Conservation (phyloP, 345 rosid genomes). For the Ceriops tagal region DNA sequence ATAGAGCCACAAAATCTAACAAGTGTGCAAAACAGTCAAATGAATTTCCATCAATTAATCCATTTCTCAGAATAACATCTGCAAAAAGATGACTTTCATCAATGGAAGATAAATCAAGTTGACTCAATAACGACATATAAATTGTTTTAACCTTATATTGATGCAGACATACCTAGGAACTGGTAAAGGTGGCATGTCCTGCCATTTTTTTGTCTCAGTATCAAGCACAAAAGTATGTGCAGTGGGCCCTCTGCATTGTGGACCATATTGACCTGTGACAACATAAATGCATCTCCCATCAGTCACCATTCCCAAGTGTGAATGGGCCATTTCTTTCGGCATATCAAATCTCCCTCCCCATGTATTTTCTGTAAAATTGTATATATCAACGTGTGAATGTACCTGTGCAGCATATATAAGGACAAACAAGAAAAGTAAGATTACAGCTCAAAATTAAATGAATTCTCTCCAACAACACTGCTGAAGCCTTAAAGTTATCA, state of each 20-base stretch:
- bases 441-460: not conserved
- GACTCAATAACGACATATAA: not conserved
- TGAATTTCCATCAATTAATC: too few species aligned
- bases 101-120: not conserved
- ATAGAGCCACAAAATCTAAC: too few species aligned
- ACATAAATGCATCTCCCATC: slow-evolving; percentile 85
- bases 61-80: too few species aligned
- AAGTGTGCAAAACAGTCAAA: too few species aligned
- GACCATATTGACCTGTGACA: slow-evolving; percentile 89
- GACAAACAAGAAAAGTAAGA: not conserved
- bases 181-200: slow-evolving; percentile 63
- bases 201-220: slow-evolving; percentile 80
- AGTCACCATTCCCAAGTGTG: slow-evolving; percentile 96
- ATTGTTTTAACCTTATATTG: not conserved
- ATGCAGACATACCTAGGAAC: slow-evolving; percentile 66
- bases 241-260: slow-evolving; percentile 92
- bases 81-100: not conserved
- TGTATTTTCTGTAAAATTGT: slow-evolving; percentile 68
- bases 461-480: too few species aligned
- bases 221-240: slow-evolving; percentile 78
- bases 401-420: slow-evolving; percentile 42
- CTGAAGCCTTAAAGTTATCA: too few species aligned
- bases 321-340: slow-evolving; percentile 99
- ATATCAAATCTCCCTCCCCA: slow-evolving; percentile 94
- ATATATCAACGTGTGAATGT: slow-evolving; percentile 89